Conservation (phyloP, 2,329 filamentous ascomycete species). For the Exophiala viscosa region DNA sequence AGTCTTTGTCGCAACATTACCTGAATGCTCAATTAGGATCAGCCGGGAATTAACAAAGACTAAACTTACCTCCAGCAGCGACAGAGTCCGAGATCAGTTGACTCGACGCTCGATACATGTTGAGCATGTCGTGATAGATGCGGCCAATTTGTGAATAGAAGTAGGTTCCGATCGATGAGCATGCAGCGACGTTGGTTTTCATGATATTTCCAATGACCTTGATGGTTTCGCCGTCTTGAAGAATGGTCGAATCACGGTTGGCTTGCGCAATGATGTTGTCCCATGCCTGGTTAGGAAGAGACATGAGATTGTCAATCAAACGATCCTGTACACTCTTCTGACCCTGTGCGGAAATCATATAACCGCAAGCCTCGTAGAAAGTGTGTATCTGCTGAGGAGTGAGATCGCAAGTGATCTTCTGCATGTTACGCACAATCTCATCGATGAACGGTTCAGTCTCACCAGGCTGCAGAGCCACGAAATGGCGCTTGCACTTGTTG, state of each 20-base stretch:
- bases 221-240: slow-evolving; percentile 92
- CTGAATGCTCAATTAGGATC: slow-evolving; percentile 41
- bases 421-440: slow-evolving; percentile 92
- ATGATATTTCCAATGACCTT: slow-evolving; percentile 99
- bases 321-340: slow-evolving; percentile 93
- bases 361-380: slow-evolving; percentile 97
- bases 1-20: slow-evolving; percentile 93
- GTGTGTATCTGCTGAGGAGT: slow-evolving; percentile 97
- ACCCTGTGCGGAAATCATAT: slow-evolving; percentile 97
- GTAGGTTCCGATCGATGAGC: slow-evolving; percentile 91
- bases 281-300: slow-evolving; percentile 89
- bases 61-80: slow-evolving; percentile 66
- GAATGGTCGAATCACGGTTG: slow-evolving; percentile 75
- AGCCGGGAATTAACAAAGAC: neutral
- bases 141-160: slow-evolving; percentile 97
- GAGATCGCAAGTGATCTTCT: slow-evolving; percentile 91
- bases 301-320: slow-evolving; percentile 87
- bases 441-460: slow-evolving; percentile 97
- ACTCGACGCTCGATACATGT: slow-evolving; percentile 98
- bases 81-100: slow-evolving; percentile 92
- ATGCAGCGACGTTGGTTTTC: slow-evolving; percentile 99
- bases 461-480: slow-evolving; percentile 90
- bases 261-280: slow-evolving; percentile 89
- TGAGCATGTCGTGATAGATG: slow-evolving; percentile 97
- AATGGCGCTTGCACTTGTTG: slow-evolving; percentile 94